Conservation (phyloP, 352 stramenopile species). For the Phytophthora brassicae region DNA sequence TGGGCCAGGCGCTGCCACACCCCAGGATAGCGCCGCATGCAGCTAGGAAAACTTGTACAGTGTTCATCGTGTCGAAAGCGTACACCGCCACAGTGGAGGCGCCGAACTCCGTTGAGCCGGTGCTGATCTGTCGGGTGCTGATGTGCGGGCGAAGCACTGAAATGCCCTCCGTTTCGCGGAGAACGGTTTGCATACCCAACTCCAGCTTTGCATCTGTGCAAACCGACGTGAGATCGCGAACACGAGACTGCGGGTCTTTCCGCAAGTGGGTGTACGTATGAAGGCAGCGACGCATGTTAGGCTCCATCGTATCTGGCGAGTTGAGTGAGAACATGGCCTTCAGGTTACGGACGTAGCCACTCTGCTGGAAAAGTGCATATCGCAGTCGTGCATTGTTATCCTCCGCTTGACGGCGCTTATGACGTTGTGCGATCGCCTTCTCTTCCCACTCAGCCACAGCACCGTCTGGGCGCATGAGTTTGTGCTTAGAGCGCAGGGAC, state of each 20-base stretch:
- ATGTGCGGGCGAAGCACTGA: constrained; percentile 29
- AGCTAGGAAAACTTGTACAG: constrained; percentile 38
- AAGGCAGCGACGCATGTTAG: constrained; percentile 35
- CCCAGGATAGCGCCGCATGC: constrained; percentile 32
- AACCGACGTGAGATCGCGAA: constrained; percentile 23
- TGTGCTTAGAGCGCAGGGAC: constrained; percentile 53
- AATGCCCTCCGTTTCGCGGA: constrained; percentile 34
- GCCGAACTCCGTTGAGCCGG: constrained; percentile 33
- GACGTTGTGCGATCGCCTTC: constrained; percentile 53
- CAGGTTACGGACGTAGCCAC: constrained; percentile 41
- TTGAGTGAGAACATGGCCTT: constrained; percentile 33
- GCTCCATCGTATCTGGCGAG: constrained; percentile 21
- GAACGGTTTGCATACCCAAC: constrained; percentile 33
- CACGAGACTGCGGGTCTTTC: constrained; percentile 30
- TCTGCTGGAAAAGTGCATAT: constrained; percentile 57
- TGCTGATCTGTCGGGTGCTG: constrained; percentile 26
- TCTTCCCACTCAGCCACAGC: constrained; percentile 59
- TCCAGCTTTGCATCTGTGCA: constrained; percentile 37
- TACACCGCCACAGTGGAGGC: constrained; percentile 34
- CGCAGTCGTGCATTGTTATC: constrained; percentile 54
- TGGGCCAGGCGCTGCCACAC: constrained; percentile 27
- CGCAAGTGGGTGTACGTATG: constrained; percentile 38
- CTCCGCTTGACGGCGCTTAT: constrained; percentile 59
- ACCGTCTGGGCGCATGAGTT: constrained; percentile 44
- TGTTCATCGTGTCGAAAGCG: constrained; percentile 42